Base-by-base conservation (phyloP, 1,139 yeast species). In the Protomyces pachydermus region DNA sequence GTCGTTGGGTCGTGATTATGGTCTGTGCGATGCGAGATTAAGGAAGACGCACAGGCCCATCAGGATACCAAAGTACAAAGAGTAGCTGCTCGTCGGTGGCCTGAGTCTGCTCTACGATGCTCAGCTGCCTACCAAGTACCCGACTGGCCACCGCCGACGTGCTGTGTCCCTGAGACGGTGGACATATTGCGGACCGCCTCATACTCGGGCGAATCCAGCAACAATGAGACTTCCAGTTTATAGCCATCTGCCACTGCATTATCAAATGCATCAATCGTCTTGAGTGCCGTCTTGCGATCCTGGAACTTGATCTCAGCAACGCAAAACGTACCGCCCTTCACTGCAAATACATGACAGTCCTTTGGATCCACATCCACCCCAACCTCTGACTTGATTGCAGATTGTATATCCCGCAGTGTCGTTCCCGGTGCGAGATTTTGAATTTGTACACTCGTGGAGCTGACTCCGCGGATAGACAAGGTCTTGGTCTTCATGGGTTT, bases 401-500 rank as follows among this genome's bases (percentile, higher is more conserved):
- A 51, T n/a, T n/a, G 25, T 12, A 58, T 50, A 42, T 58, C 62
- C 14, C 56, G 39, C 46, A 51, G 56, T 5, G 56, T 58, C 14
- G 62, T 58, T 25, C 62, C 62, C 12, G 62, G 56, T 5, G 62
- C 62, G 8, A 58, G 52, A 23, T 52, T 52, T 50, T 58, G 51
- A 39, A 58, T 58, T 3, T 55, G 54, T 1, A 58, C 45, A 20
- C 56, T 51, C 9, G 62, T 58, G 16, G 62, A 58, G 23, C 62
- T 58, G 4, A 55, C 62, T 2, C 62, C 62, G 12, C 62, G 62
- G 1, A 58, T 52, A 4, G 62, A 52, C 16, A 58, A 42, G 3
- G 39, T 32, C 6, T 58, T 58, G 34, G 45, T 18, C 9, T 12
- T 23, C 37, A 35, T 18, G 9, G 48, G 48, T 28, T 42, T 42